Evolutionary conservation across 257 asterid genomes (phyloP), one percentile per base, ranked within the genome.

Genomic region (Solanum chilense): DNA sequence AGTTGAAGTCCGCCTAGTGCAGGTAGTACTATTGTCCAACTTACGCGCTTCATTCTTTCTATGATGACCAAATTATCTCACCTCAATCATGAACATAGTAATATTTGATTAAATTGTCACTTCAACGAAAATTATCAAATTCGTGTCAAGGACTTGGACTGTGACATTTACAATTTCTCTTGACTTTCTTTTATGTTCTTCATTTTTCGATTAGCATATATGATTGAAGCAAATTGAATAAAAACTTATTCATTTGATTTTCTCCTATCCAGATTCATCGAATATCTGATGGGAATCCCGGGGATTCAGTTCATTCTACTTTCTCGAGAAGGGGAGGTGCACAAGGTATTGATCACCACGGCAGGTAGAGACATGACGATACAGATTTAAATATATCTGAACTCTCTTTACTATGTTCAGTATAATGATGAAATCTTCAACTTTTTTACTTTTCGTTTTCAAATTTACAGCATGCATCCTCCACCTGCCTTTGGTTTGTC

Each of bases 1-100:
- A 45, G 93, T 95, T 89, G 99, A 96, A 83, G 97, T 95, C 69
- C 99, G 96, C 87, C 94, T 89, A 31, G 95, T 95, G 91, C 98
- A 93, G 98, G 99, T 96, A 90, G 73, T 84, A 85, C 44, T 89
- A 41, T 84, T 21, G 21, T 49, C 68, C 3, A 80, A 86, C n/a
- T 4, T 86, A 52, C 1, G 13, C 7, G 5, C 39, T 20, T 80
- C 56, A 82, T 85, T 52, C 68, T 73, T 71, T 27, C 13, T 11
- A 18, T 60, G 86, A 62, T 49, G 47, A 3, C 77, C 52, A 73
- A 82, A 18, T 49, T 18, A 49, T 81, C 69, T 12, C 18, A 78
- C 15, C 1, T 44, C 39, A 44, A 78, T 15, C 15, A 14, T 77
- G 84, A n/a, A 44, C 64, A 1, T 13, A 45, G 25, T 5, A 29